Evolutionary conservation across 352 stramenopile species (phyloP).

Genomic region (Ochromonadaceae sp.): DNA sequence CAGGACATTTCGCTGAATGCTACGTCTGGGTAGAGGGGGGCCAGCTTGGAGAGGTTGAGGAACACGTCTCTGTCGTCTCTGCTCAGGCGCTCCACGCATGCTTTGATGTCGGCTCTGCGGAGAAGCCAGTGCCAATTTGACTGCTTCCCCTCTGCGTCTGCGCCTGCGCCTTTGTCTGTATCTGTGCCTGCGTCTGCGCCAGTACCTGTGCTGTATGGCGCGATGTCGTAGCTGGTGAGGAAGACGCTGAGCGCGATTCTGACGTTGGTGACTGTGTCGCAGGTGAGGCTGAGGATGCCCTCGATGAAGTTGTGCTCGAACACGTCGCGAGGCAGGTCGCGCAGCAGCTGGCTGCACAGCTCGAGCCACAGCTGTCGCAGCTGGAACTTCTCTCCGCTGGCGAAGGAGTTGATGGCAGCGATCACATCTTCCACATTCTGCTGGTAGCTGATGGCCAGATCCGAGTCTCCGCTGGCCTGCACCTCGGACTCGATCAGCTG

Average conservation of each 20-base stretch:
- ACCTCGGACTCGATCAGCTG: too few relatives aligned
- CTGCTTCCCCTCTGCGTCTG: not conserved
- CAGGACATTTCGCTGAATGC: constrained; percentile 1
- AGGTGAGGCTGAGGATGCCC: not conserved
- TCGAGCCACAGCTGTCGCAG: constrained; percentile 11
- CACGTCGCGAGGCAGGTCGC: not conserved
- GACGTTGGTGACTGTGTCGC: constrained; percentile 11
- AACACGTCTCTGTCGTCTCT: constrained; percentile 13
- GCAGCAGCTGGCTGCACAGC: not conserved
- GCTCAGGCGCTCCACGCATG: not conserved
- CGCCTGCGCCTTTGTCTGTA: not conserved
- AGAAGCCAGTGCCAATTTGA: constrained; percentile 10
- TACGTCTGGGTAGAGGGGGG: constrained; percentile 5
- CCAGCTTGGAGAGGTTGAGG: not conserved
- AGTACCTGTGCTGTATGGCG: not conserved
- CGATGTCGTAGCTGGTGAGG: not conserved
- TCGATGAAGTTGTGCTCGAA: constrained; percentile 9
- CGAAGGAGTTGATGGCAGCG: constrained; percentile 8
- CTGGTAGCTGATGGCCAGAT: too few relatives aligned
- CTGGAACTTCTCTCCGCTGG: not conserved
- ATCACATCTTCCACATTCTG: too few relatives aligned
- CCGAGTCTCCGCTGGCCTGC: too few relatives aligned
- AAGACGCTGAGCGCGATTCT: not conserved
- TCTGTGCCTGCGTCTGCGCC: not conserved
- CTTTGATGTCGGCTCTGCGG: not conserved